phyloP scores from a whole-genome alignment of 345 rosid species.

The Sapria himalayana region DNA sequence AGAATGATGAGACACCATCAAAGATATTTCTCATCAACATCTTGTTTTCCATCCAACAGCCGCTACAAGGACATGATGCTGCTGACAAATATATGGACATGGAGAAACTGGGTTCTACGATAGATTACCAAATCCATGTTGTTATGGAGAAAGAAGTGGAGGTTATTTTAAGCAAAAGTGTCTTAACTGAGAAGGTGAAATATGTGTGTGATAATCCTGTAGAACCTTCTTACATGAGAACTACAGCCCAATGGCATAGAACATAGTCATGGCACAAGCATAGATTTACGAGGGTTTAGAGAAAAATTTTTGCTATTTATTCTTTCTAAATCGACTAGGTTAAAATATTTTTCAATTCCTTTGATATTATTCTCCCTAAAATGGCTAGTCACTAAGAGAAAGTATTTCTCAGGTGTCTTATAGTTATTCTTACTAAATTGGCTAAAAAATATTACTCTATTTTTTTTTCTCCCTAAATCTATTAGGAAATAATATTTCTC shows the following conservation, averaged over 20 bases:
- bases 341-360: too few species aligned
- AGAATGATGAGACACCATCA: constrained; percentile 67
- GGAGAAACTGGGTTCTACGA: constrained; percentile 46
- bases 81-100: constrained; percentile 59
- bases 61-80: constrained; percentile 43
- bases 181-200: constrained; percentile 48
- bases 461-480: too few species aligned
- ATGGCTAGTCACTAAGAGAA: too few species aligned
- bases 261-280: constrained; percentile 43
- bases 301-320: too few species aligned
- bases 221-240: constrained; percentile 7
- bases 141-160: constrained; percentile 81
- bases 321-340: too few species aligned
- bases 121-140: constrained; percentile 39
- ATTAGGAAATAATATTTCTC: too few species aligned
- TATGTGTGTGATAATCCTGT: constrained; percentile 22
- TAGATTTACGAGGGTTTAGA: constrained; percentile 52
- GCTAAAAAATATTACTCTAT: too few species aligned
- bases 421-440: too few species aligned
- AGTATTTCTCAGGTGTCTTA: too few species aligned
- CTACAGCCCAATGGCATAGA: constrained; percentile 19
- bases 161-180: constrained; percentile 44
- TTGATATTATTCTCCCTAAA: too few species aligned
- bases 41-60: constrained; percentile 70
- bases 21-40: constrained; percentile 90